Evolutionary conservation across 2,329 filamentous ascomycete species (phyloP).

Genomic region (Orbilia ellipsospora): DNA sequence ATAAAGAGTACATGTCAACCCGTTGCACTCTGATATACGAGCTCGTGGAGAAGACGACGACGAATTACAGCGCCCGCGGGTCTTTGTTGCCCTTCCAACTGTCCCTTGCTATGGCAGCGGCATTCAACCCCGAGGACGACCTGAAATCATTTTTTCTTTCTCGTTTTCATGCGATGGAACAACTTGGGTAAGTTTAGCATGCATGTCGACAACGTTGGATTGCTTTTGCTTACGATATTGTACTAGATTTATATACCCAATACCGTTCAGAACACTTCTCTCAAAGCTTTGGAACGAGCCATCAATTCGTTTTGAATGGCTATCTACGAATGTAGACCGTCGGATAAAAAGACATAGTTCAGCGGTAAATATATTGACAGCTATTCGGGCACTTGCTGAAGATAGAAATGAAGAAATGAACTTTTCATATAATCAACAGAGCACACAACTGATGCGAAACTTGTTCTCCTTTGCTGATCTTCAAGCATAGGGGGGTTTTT

Average conservation of each 20-base stretch:
- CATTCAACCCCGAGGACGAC: constrained; percentile 83
- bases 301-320: constrained; percentile 84
- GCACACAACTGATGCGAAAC: constrained; percentile 50
- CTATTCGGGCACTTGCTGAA: constrained; percentile 41
- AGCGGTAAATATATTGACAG: constrained; percentile 28
- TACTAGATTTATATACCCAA: constrained; percentile 83
- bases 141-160: constrained; percentile 82
- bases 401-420: constrained; percentile 49
- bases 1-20: constrained; percentile 63
- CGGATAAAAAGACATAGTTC: constrained; percentile 6
- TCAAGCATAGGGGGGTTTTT: constrained; percentile 12
- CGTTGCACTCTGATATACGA: constrained; percentile 78
- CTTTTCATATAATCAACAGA: constrained; percentile 35
- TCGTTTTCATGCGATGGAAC: constrained; percentile 82
- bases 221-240: constrained; percentile 21
- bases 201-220: neutral
- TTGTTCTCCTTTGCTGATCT: constrained; percentile 50
- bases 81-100: constrained; percentile 79
- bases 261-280: constrained; percentile 78
- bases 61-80: constrained; percentile 69
- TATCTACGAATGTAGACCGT: constrained; percentile 70
- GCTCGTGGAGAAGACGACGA: constrained; percentile 78
- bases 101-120: constrained; percentile 76
- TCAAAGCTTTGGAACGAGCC: constrained; percentile 78
- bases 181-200: constrained; percentile 69